Conservation (phyloP, 2,329 filamentous ascomycete species). For the Geosmithia flava region DNA sequence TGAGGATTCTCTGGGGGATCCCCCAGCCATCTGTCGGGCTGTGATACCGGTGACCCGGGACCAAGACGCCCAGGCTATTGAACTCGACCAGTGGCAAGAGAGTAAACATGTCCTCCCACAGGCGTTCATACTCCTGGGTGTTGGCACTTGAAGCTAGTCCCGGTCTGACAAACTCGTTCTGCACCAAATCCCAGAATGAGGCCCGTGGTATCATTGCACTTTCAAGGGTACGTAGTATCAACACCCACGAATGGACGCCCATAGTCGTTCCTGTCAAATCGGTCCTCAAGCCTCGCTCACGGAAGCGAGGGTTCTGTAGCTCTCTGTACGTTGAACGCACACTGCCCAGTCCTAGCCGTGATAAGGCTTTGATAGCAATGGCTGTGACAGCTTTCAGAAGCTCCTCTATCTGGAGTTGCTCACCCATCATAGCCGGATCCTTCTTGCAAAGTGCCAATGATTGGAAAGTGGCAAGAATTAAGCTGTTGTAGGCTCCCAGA, state of each 20-base stretch:
- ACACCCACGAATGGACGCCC: slow-evolving; percentile 42
- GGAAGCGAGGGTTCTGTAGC: slow-evolving; percentile 28
- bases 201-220: slow-evolving; percentile 34
- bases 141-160: slow-evolving; percentile 23
- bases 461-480: slow-evolving; percentile 20
- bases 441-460: slow-evolving; percentile 29
- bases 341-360: slow-evolving; percentile 25
- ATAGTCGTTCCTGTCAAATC: slow-evolving; percentile 17
- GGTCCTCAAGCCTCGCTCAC: slow-evolving; percentile 38
- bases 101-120: slow-evolving; percentile 48
- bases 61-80: slow-evolving; percentile 37
- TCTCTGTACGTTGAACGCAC: slow-evolving; percentile 34
- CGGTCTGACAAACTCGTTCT: slow-evolving; percentile 25
- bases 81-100: slow-evolving; percentile 51
- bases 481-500: slow-evolving; percentile 12
- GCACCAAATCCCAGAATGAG: slow-evolving; percentile 49
- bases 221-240: slow-evolving; percentile 41
- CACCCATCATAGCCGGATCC: slow-evolving; percentile 13
- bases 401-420: slow-evolving; percentile 34
- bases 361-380: slow-evolving; percentile 16
- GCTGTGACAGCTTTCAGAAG: slow-evolving; percentile 29
- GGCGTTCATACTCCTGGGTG: slow-evolving; percentile 35
- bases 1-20: slow-evolving; percentile 43
- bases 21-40: slow-evolving; percentile 41
- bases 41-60: slow-evolving; percentile 17